Evolutionary conservation across 352 stramenopile species (phyloP).

Genomic region (Pythium insidiosum): DNA sequence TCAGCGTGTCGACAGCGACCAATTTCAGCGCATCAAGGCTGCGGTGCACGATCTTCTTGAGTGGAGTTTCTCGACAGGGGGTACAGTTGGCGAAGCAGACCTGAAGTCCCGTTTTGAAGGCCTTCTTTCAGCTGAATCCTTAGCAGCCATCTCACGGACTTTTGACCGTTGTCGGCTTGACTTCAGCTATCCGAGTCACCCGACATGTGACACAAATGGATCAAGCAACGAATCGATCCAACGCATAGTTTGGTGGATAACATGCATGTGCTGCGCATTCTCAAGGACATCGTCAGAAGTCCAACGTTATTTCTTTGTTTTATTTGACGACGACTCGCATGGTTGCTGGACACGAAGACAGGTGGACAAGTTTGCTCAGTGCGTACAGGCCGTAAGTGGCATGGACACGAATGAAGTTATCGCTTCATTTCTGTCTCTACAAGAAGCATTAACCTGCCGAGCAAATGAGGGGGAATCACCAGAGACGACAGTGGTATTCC

Average conservation of each 20-base stretch:
- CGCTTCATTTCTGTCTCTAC: conserved; percentile 6
- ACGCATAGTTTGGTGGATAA: conserved; percentile 13
- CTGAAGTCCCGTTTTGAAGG: background rate
- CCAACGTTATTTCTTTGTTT: conserved; percentile 28
- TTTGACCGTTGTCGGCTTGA: too few relatives aligned
- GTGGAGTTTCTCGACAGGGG: background rate
- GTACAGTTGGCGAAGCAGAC: background rate
- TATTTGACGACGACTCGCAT: conserved; percentile 28
- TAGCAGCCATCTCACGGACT: conserved; percentile 2
- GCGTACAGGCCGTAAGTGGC: conserved; percentile 1
- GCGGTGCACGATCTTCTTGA: background rate
- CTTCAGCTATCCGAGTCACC: too few relatives aligned
- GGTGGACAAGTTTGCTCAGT: conserved; percentile 15
- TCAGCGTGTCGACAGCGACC: background rate
- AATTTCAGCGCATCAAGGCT: conserved; percentile 10
- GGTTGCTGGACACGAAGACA: conserved; percentile 16
- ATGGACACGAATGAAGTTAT: conserved; percentile 1
- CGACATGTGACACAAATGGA: background rate
- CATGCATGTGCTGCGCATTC: conserved; percentile 26
- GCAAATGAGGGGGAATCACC: too few relatives aligned
- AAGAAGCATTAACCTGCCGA: too few relatives aligned
- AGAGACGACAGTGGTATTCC: too few relatives aligned
- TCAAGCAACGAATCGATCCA: background rate
- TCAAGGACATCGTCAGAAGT: conserved; percentile 18
- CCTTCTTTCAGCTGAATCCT: background rate